These are phyloP conservation scores for Trichoderma cornu-damae DNA, from an alignment of 2,329 filamentous ascomycete species.

Conservation along the genomic window DNA sequence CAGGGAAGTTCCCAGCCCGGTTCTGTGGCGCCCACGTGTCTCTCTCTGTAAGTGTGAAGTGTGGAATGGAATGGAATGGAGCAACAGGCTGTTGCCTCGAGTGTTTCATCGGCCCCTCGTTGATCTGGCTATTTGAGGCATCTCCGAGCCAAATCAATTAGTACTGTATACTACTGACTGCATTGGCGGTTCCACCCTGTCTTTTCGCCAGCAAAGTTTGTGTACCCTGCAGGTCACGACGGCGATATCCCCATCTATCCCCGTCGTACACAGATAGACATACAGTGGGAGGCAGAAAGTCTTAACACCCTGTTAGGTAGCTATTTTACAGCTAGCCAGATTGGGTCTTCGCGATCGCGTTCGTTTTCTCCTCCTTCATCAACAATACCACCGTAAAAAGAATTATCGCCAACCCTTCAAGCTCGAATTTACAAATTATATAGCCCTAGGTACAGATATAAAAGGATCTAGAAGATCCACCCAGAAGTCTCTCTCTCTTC, in stretches of 20 bases:
- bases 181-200: neutral
- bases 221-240: too few relatives aligned
- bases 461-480: neutral
- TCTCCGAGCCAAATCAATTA: too few relatives aligned
- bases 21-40: slow-evolving; percentile 11
- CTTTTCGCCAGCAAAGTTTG: neutral
- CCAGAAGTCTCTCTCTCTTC: neutral
- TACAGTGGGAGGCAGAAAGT: neutral
- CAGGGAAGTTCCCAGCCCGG: neutral
- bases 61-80: neutral
- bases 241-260: neutral
- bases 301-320: too few relatives aligned
- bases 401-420: neutral
- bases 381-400: slow-evolving; percentile 29
- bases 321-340: too few relatives aligned
- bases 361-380: neutral
- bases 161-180: too few relatives aligned
- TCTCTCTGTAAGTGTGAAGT: too few relatives aligned
- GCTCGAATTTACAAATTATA: neutral
- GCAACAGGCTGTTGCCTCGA: slow-evolving; percentile 1
- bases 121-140: too few relatives aligned
- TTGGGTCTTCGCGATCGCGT: too few relatives aligned
- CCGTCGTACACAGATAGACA: neutral
- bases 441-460: neutral
- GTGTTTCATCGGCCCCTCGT: neutral